Base-by-base conservation (phyloP, 345 rosid genomes). In the Clausena lansium region DNA sequence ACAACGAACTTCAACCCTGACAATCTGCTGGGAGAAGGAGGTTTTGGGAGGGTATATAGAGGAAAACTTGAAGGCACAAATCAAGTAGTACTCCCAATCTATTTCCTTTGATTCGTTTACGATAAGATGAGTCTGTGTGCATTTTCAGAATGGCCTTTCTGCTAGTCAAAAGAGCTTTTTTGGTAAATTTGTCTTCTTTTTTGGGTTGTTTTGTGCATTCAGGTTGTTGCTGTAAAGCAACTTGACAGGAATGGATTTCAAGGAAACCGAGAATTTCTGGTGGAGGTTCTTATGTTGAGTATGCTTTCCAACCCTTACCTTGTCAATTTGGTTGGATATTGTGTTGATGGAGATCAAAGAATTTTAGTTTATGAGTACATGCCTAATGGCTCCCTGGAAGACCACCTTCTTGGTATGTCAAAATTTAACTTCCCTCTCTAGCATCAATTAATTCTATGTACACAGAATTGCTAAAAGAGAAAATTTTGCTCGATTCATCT, bases 11-110 rank as follows among this genome's bases (percentile, higher is more conserved):
- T 95, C 85, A 78, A 84, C 78, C 91, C 85, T 1, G 90, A 88
- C 0, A 83, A 87, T 83, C 86, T 88, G 67, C 86, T 95, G 3
- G 99, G 99, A 7, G 98, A 95, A 89, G 99, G 99, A 2, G 99
- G 99, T 25, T 95, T 93, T 59, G 99, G 99, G 39, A 95, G 94
- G 88, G 98, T 93, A 24, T 95, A 93, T 82, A 91, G 85, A 83
- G 99, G 95, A 6, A 67, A 76, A 1, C 64, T 92, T 35, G 92
- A 88, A 69, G 75, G 74, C 71, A 77, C 73, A 35, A 82, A 89
- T 59, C 80, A 87, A 71, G 97, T 91, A 89, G 35, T 15, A 32
- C 61, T n/a, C 38, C 66, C 22, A 27, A 45, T 79, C 67, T 19
- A 24, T 33, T 27, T 77, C 8, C 59, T 22, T 45, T 68, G 6